A percentile compares a stretch with the other conserved stretches of the same genome.
These are phyloP conservation scores for Spathaspora hagerdaliae DNA, from an alignment of 805 yeast species.

Conservation along the genomic window DNA sequence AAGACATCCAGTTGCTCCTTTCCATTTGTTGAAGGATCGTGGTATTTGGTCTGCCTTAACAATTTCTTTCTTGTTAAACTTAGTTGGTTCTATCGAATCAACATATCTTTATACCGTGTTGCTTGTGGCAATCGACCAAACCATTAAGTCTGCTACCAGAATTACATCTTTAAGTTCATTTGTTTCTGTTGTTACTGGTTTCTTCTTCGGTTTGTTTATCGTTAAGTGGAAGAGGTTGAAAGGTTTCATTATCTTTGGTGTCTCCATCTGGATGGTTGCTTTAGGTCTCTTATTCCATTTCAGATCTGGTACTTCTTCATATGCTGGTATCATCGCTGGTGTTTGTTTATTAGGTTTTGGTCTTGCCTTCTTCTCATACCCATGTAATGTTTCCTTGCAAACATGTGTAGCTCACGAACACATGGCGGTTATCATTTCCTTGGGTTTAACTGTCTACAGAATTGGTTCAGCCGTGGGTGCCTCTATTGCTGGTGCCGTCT, in stretches of 20 bases:
- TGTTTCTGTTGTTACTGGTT: constrained; percentile 59
- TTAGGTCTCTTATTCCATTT: constrained; percentile 57
- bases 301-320: constrained; percentile 44
- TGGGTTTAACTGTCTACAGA: constrained; percentile 54
- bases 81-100: constrained; percentile 65
- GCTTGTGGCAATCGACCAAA: constrained; percentile 58
- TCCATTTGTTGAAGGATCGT: constrained; percentile 55
- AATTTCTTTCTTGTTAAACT: constrained; percentile 55
- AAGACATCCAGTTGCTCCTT: constrained; percentile 61
- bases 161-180: constrained; percentile 61
- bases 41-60: constrained; percentile 71
- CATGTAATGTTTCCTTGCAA: constrained; percentile 58
- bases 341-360: constrained; percentile 66
- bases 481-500: constrained; percentile 65
- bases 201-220: constrained; percentile 50
- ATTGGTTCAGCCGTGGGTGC: constrained; percentile 64
- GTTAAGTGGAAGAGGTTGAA: constrained; percentile 53
- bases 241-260: constrained; percentile 57
- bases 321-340: constrained; percentile 60
- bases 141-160: constrained; percentile 61
- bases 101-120: constrained; percentile 67
- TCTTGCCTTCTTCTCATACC: constrained; percentile 68
- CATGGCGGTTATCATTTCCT: constrained; percentile 59
- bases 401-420: constrained; percentile 57
- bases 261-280: constrained; percentile 53